A percentile compares a stretch with the other conserved stretches of the same genome.
These are phyloP conservation scores for Globisporangium megalacanthum DNA, from an alignment of 352 stramenopile genomes.

Conservation along the genomic window DNA sequence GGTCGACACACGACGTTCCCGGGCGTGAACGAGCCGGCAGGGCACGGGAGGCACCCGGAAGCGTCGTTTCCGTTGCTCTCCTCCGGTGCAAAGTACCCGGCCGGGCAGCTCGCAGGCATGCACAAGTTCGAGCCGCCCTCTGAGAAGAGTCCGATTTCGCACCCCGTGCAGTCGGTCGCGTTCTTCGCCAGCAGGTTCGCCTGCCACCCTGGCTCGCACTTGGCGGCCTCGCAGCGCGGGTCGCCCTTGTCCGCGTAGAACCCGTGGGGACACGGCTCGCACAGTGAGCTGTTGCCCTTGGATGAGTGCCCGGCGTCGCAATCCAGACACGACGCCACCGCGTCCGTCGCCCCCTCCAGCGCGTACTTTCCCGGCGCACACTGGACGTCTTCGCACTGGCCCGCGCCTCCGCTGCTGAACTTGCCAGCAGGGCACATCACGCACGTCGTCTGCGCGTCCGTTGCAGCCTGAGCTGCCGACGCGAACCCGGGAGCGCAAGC, in stretches of 20 bases:
- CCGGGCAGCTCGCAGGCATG: constrained; percentile 26
- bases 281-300: constrained; percentile 27
- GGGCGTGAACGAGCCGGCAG: constrained; percentile 31
- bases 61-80: constrained; percentile 17
- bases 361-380: constrained; percentile 25
- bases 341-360: constrained; percentile 21
- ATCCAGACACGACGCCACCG: constrained; percentile 19
- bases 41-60: constrained; percentile 22
- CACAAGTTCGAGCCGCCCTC: constrained; percentile 26
- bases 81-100: constrained; percentile 30
- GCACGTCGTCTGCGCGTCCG: constrained; percentile 26
- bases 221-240: constrained; percentile 19
- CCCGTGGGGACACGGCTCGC: constrained; percentile 24
- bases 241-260: constrained; percentile 21
- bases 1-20: constrained; percentile 31
- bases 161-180: constrained; percentile 37
- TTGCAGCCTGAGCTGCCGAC: constrained; percentile 17
- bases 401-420: constrained; percentile 25
- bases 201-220: constrained; percentile 34
- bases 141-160: constrained; percentile 34
- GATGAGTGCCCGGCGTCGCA: constrained; percentile 32
- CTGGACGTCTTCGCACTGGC: constrained; percentile 27
- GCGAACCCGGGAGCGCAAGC: constrained; percentile 24
- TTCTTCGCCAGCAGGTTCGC: constrained; percentile 30
- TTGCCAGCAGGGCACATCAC: constrained; percentile 21